Percentiles rank a stretch among this genome's conserved stretches.
phyloP scores from a whole-genome alignment of 768 basidiomycete species.

The Pleurotus ostreatus region DNA sequence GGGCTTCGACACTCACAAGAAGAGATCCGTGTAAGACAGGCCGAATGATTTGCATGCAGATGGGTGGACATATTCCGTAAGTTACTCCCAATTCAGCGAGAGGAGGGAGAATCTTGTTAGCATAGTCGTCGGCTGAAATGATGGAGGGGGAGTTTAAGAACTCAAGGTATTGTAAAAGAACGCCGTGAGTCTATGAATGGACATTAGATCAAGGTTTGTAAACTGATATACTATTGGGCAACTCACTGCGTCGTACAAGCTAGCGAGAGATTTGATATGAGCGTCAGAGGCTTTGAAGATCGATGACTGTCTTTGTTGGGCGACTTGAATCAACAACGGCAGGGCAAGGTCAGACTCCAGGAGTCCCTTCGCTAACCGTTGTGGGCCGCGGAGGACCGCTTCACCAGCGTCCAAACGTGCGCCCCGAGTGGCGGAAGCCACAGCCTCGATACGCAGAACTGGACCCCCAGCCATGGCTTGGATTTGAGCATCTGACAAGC shows the following conservation, averaged over 20 bases:
- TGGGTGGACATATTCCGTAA: conserved; percentile 79
- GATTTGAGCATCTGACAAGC: conserved; percentile 85
- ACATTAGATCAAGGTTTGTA: background rate
- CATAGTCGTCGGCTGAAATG: conserved; percentile 68
- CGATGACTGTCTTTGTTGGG: conserved; percentile 86
- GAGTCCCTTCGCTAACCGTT: conserved; percentile 60
- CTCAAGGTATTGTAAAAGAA: conserved; percentile 89
- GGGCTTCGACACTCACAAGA: conserved; percentile 39
- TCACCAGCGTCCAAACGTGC: conserved; percentile 68
- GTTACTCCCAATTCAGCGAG: conserved; percentile 66
- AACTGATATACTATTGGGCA: background rate
- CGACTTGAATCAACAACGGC: conserved; percentile 87
- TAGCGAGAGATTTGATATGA: conserved; percentile 81
- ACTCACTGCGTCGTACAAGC: conserved; percentile 86
- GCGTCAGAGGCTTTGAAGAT: conserved; percentile 71
- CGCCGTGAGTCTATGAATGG: conserved; percentile 73
- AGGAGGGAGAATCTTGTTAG: conserved; percentile 68
- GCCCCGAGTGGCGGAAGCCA: conserved; percentile 76
- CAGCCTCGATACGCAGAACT: conserved; percentile 80
- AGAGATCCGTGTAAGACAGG: conserved; percentile 68
- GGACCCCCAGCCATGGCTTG: conserved; percentile 90
- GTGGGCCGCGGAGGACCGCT: conserved; percentile 58
- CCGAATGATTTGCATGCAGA: conserved; percentile 93
- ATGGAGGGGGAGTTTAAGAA: conserved; percentile 73
- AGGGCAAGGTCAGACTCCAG: conserved; percentile 74